Conservation (phyloP, 257 asterid genomes). For the Penstemon davidsonii region DNA sequence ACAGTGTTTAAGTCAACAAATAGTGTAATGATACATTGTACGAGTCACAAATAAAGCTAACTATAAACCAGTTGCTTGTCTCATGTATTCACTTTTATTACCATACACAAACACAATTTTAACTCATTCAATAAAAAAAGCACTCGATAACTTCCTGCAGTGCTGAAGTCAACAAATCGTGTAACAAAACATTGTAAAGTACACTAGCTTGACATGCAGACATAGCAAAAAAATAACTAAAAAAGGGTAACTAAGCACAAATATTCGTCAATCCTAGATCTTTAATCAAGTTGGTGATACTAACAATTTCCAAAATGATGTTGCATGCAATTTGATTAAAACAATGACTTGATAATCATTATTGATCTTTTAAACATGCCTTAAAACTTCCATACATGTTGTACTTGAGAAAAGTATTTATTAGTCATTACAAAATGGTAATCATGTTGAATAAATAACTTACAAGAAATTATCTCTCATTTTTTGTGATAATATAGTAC, state of each 20-base stretch:
- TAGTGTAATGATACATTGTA: too few relatives aligned
- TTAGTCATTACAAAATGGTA: too few relatives aligned
- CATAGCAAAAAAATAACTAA: too few relatives aligned
- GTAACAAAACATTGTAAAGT: background rate
- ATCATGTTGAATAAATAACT: background rate
- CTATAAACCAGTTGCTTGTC: background rate
- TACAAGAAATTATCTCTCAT: background rate
- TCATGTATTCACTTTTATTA: background rate
- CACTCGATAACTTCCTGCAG: background rate
- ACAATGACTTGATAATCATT: too few relatives aligned
- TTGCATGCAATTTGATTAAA: too few relatives aligned
- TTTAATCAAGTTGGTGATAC: background rate
- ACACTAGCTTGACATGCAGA: background rate
- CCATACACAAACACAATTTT: background rate
- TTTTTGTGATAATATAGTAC: background rate
- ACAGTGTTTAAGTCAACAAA: too few relatives aligned
- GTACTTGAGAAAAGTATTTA: too few relatives aligned
- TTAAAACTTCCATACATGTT: too few relatives aligned
- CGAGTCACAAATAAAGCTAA: background rate
- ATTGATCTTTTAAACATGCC: too few relatives aligned
- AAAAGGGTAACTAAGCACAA: background rate
- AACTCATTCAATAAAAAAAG: too few relatives aligned
- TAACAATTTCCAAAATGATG: constrained; percentile 3
- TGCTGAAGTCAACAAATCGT: background rate
- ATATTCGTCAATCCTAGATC: constrained; percentile 4